Conservation (phyloP, 31 red algal species). For the Porphyra umbilicalis region DNA sequence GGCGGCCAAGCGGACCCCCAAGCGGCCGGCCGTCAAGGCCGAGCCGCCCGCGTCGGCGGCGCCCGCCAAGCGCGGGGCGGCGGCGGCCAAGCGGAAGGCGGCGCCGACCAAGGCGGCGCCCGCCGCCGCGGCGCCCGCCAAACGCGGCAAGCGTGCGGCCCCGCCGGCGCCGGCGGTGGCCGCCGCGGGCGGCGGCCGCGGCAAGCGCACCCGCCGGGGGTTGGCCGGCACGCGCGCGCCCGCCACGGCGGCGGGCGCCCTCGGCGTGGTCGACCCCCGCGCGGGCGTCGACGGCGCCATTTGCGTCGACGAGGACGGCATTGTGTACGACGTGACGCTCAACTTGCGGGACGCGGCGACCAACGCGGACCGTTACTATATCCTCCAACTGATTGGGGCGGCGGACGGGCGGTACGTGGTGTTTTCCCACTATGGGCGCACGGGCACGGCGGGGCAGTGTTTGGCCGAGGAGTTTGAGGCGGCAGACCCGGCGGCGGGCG, state of each 20-base stretch:
- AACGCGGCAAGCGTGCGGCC: neutral
- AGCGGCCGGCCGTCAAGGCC: neutral
- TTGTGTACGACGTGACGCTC: slow-evolving; percentile 47
- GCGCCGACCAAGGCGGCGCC: neutral
- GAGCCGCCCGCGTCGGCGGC: neutral
- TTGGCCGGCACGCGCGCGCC: neutral
- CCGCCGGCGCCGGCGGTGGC: no score
- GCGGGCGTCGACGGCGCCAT: slow-evolving; percentile 27
- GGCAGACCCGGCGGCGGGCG: neutral
- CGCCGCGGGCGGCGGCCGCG: neutral
- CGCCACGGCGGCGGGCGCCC: neutral
- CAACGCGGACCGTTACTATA: slow-evolving; percentile 40
- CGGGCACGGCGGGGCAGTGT: slow-evolving; percentile 27
- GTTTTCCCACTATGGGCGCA: slow-evolving; percentile 34
- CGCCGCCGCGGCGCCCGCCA: neutral
- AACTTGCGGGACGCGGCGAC: slow-evolving; percentile 17
- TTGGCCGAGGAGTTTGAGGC: slow-evolving; percentile 11
- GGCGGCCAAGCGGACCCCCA: neutral
- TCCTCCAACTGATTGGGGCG: slow-evolving; percentile 36
- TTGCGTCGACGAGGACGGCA: slow-evolving; percentile 6
- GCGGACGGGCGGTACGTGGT: slow-evolving; percentile 14
- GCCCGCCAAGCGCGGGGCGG: neutral
- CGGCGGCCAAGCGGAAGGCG: neutral
- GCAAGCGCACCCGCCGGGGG: neutral
- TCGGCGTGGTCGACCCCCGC: slow-evolving; percentile 46